Evolutionary conservation across 2,329 filamentous ascomycete genomes (phyloP).

Genomic region (Ophiosphaerella herpotricha): DNA sequence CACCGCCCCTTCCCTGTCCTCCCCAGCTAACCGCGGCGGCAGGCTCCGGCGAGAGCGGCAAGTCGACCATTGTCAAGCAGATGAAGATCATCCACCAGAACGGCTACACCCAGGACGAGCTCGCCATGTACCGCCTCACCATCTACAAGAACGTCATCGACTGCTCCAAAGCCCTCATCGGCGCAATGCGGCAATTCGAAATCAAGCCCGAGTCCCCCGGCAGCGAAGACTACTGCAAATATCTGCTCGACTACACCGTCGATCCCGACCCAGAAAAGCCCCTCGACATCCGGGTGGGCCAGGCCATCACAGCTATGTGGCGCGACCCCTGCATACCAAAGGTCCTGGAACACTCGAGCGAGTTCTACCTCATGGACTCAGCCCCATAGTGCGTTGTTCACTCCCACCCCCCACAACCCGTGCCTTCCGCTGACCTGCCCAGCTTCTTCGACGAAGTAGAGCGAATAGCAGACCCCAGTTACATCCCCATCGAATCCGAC

Average conservation of each 20-base stretch:
- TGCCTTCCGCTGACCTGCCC: conserved; percentile 18
- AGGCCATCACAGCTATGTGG: conserved; percentile 87
- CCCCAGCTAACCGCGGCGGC: conserved; percentile 33
- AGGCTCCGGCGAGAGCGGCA: conserved; percentile 98
- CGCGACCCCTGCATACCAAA: conserved; percentile 80
- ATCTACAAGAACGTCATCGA: conserved; percentile 98
- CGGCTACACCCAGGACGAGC: conserved; percentile 92
- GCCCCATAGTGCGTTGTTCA: conserved; percentile 80
- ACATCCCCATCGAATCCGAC: conserved; percentile 91
- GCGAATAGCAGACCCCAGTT: conserved; percentile 81
- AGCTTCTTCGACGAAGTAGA: conserved; percentile 96
- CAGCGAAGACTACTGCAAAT: conserved; percentile 76
- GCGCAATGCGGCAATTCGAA: conserved; percentile 88
- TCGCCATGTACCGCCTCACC: conserved; percentile 90
- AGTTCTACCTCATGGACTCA: conserved; percentile 99
- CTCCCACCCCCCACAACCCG: neutral
- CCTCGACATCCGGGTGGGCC: conserved; percentile 78
- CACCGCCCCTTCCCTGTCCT: no score
- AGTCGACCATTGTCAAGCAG: conserved; percentile 99
- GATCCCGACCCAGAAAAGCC: conserved; percentile 87
- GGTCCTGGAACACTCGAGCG: conserved; percentile 90
- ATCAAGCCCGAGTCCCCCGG: conserved; percentile 75
- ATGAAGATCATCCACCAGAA: conserved; percentile 99
- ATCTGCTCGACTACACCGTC: conserved; percentile 83
- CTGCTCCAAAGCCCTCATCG: conserved; percentile 91